Conservation (phyloP, 306 rosid genomes). For the Trifolium pratense region DNA sequence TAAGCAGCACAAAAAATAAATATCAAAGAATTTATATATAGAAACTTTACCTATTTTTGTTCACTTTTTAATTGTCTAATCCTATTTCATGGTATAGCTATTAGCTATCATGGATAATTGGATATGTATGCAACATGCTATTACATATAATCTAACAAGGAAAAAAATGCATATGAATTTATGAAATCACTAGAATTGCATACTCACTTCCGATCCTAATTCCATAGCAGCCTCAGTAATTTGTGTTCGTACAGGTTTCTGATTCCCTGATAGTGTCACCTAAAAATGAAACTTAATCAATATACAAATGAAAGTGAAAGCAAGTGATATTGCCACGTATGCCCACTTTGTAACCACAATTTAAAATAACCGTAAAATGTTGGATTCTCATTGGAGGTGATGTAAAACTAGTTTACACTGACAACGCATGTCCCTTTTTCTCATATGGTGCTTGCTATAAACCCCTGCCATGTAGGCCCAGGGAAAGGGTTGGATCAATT, state of each 20-base stretch:
- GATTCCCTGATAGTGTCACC: slow-evolving; percentile 90
- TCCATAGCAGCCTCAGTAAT: slow-evolving; percentile 91
- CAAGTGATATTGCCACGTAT: not conserved
- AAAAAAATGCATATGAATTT: not conserved
- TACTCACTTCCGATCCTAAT: slow-evolving; percentile 83
- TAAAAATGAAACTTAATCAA: slow-evolving; percentile 42
- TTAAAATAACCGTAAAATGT: too few species aligned
- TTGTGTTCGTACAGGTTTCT: slow-evolving; percentile 79
- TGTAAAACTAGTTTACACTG: too few species aligned
- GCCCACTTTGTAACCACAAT: too few species aligned
- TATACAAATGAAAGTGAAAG: slow-evolving; percentile 30
- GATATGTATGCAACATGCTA: not conserved
- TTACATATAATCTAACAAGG: slow-evolving; percentile 1
- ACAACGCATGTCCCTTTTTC: too few species aligned
- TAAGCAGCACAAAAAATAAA: too few species aligned
- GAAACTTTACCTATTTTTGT: slow-evolving; percentile 15
- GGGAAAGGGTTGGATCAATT: not conserved
- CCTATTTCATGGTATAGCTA: not conserved
- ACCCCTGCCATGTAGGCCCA: not conserved
- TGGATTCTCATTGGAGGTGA: too few species aligned
- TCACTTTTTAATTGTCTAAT: not conserved
- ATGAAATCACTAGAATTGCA: not conserved
- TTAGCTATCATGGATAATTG: slow-evolving; percentile 3
- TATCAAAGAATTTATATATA: too few species aligned
- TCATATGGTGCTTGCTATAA: not conserved